phyloP scores from a whole-genome alignment of 257 asterid genomes.

The Solanum corneliomulleri region DNA sequence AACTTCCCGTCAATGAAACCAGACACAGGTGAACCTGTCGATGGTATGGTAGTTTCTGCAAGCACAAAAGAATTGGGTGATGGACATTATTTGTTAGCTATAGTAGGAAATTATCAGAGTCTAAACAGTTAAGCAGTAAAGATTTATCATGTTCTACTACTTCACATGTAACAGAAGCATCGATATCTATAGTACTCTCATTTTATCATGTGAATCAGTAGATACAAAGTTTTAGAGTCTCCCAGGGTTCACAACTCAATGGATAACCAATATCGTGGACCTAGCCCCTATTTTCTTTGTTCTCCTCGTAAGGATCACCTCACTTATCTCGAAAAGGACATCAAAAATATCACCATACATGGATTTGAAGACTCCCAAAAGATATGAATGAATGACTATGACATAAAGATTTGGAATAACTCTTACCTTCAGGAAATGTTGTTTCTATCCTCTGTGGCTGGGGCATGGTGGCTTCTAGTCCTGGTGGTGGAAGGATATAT shows the following conservation, averaged over 20 bases:
- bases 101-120: background rate
- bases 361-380: background rate
- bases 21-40: conserved; percentile 28
- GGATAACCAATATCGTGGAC: background rate
- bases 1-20: conserved; percentile 88
- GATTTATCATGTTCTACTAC: background rate
- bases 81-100: background rate
- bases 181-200: background rate
- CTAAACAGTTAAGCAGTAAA: background rate
- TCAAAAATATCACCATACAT: background rate
- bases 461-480: conserved; percentile 7
- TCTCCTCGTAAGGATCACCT: background rate
- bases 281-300: background rate
- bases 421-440: conserved; percentile 24
- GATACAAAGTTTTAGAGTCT: background rate
- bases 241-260: background rate
- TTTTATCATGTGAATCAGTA: background rate
- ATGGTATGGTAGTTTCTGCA: conserved; percentile 16
- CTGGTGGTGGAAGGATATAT: conserved; percentile 4
- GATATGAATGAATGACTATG: background rate
- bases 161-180: background rate
- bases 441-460: conserved; percentile 2
- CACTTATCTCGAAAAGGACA: background rate
- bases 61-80: background rate
- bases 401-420: background rate